Base-by-base conservation (phyloP, 805 yeast genomes). In the Teunomyces funiuensis region DNA sequence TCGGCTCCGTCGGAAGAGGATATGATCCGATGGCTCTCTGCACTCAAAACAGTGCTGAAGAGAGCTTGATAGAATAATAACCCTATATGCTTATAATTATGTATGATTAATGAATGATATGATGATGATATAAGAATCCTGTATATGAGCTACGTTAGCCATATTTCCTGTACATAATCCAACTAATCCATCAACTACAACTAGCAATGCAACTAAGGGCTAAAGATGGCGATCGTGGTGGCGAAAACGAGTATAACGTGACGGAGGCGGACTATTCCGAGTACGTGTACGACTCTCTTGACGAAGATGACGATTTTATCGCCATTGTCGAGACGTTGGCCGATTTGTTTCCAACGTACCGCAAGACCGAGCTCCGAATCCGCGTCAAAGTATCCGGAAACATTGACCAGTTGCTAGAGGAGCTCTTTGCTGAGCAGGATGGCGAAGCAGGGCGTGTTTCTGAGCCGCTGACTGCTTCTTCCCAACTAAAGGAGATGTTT, bases 11-110 rank as follows among this genome's bases (percentile, higher is more conserved):
- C 57, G 14, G 81, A 75, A 48, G 74, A 68, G 10, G 79, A 74
- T 17, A 54, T 76, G 50, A 61, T 72, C 1, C 60, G 61, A 42
- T 77, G 81, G 81, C 55, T 77, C 15, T 76, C 73, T 2, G 61
- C 75, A 4, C 49, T 76, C 40, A 76, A 73, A 14, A 28, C 31
- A 7, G 31, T 28, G 19, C 9, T 15, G n/a, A 15, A 28, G 11
- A 10, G 17, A 10, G n/a, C n/a, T n/a, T n/a, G n/a, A n/a, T n/a
- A n/a, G n/a, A n/a, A n/a, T n/a, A n/a, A n/a, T n/a, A n/a, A n/a
- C n/a, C n/a, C n/a, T n/a, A n/a, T n/a, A n/a, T n/a, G n/a, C n/a
- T n/a, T n/a, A n/a, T n/a, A n/a, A n/a, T n/a, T n/a, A n/a, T n/a
- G n/a, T n/a, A n/a, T n/a, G n/a, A n/a, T n/a, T n/a, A n/a, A n/a